Evolutionary conservation across 148 eudicot genomes (phyloP).

Genomic region (Cornus kousa): DNA sequence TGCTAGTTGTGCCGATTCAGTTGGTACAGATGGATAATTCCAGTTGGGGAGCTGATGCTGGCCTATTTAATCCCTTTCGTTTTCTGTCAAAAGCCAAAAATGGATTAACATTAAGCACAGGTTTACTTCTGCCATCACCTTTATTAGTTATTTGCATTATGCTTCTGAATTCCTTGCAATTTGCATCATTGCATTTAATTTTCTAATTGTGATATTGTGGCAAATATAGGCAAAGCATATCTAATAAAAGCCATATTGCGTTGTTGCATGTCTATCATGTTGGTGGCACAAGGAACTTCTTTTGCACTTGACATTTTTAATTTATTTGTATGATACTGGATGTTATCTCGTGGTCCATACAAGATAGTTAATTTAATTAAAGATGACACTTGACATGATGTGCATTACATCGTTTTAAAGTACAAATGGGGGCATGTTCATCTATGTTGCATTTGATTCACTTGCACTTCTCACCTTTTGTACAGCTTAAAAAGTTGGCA

Average conservation of each 20-base stretch:
- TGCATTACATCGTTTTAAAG: background rate
- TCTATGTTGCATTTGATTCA: conserved; percentile 1
- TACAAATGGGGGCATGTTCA: conserved; percentile 1
- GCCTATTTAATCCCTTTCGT: conserved; percentile 48
- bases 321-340: background rate
- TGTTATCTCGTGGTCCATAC: background rate
- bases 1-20: conserved; percentile 52
- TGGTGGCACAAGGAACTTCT: background rate
- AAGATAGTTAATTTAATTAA: background rate
- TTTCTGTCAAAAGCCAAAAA: conserved; percentile 33
- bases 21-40: conserved; percentile 46
- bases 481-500: background rate
- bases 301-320: background rate
- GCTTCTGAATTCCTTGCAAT: background rate
- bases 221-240: background rate
- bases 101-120: conserved; percentile 16
- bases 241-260: background rate
- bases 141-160: background rate
- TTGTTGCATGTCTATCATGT: background rate
- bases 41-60: conserved; percentile 57
- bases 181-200: background rate
- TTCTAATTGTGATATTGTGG: background rate
- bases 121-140: conserved; percentile 17
- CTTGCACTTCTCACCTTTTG: background rate
- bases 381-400: background rate